These are phyloP conservation scores for Penicillium steckii DNA, from an alignment of 495 filamentous ascomycete species.

Conservation along the genomic window DNA sequence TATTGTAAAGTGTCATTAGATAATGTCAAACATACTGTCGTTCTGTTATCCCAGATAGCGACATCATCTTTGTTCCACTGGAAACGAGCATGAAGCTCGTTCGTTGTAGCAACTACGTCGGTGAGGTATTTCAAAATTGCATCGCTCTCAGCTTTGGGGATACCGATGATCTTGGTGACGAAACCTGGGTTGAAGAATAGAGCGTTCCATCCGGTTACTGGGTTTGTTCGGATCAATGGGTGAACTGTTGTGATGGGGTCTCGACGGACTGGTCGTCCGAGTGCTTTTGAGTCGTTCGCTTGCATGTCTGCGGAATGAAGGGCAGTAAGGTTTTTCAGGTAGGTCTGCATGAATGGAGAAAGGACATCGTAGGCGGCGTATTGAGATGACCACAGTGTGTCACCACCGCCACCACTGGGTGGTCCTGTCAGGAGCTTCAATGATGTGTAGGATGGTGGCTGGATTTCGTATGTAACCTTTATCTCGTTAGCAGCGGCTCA, in stretches of 20 bases:
- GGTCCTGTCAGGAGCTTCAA: constrained; percentile 69
- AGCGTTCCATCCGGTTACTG: constrained; percentile 72
- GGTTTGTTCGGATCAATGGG: constrained; percentile 69
- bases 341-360: constrained; percentile 65
- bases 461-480: constrained; percentile 70
- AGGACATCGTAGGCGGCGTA: constrained; percentile 71
- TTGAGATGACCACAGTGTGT: constrained; percentile 73
- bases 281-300: constrained; percentile 59
- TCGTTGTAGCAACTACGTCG: constrained; percentile 58
- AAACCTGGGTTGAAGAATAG: constrained; percentile 79
- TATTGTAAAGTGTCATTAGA: neutral
- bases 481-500: constrained; percentile 8
- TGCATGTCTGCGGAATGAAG: constrained; percentile 72
- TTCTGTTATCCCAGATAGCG: constrained; percentile 75
- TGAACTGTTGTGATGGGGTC: constrained; percentile 66
- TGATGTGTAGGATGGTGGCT: constrained; percentile 75
- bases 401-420: constrained; percentile 66
- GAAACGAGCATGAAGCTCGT: constrained; percentile 70
- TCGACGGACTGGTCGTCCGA: constrained; percentile 63
- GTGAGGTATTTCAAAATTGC: constrained; percentile 64
- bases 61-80: constrained; percentile 69
- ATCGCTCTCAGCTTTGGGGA: constrained; percentile 65
- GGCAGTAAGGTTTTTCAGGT: constrained; percentile 68
- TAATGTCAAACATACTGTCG: constrained; percentile 42
- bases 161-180: constrained; percentile 68